phyloP scores from a whole-genome alignment of 805 yeast genomes.

The Lachancea lanzarotensis region DNA sequence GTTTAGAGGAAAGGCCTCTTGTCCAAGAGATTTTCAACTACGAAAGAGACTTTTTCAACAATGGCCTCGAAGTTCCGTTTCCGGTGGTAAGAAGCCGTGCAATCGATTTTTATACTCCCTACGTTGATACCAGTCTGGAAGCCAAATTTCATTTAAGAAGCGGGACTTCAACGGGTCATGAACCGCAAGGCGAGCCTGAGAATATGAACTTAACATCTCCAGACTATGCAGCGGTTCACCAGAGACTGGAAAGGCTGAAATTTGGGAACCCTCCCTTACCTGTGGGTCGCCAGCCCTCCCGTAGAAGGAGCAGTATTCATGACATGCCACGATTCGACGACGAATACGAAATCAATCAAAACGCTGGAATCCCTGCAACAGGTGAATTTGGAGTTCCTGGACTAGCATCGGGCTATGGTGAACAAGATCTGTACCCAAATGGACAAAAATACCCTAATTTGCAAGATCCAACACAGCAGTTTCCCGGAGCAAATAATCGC shows the following conservation, averaged over 20 bases:
- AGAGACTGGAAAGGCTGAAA: conserved; percentile 6
- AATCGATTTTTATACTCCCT: conserved; percentile 1
- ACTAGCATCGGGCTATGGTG: conserved; percentile 24
- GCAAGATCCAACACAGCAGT: conserved; percentile 10
- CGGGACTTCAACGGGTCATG: background rate
- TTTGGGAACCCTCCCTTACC: conserved; percentile 1
- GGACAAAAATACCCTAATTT: conserved; percentile 27
- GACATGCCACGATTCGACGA: conserved; percentile 34
- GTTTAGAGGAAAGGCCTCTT: conserved; percentile 10
- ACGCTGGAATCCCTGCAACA: conserved; percentile 11
- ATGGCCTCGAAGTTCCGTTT: conserved; percentile 1
- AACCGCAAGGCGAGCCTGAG: background rate
- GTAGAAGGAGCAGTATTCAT: conserved; percentile 2
- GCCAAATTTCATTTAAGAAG: conserved; percentile 6
- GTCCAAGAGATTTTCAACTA: conserved; percentile 17
- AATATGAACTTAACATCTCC: background rate
- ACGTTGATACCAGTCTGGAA: background rate
- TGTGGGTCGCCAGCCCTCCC: background rate
- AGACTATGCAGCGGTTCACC: conserved; percentile 1
- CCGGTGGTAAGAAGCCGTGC: conserved; percentile 11
- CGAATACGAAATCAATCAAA: conserved; percentile 25
- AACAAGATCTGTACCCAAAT: conserved; percentile 30
- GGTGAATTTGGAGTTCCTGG: conserved; percentile 14
- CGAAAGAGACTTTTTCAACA: conserved; percentile 9
- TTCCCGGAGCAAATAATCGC: background rate